A percentile compares a stretch with the other conserved stretches of the same genome.
Conservation (phyloP, 192 early-diverging fungal genomes). For the Backusella parvicylindrica region DNA sequence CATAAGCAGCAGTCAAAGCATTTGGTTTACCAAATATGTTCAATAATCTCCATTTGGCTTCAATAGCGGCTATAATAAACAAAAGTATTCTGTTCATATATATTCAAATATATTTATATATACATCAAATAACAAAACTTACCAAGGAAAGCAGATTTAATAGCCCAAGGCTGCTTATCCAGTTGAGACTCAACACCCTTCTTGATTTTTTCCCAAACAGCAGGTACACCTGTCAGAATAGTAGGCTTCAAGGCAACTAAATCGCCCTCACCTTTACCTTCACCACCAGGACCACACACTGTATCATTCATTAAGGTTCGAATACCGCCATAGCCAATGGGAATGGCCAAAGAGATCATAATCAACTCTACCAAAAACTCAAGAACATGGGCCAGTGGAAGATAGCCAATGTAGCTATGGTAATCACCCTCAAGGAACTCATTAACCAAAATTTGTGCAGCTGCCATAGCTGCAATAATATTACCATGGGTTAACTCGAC, state of each 20-base stretch:
- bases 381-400: conserved; percentile 75
- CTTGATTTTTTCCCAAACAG: conserved; percentile 86
- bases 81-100: not conserved
- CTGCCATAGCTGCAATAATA: conserved; percentile 58
- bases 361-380: conserved; percentile 82
- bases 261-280: conserved; percentile 61
- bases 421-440: conserved; percentile 27
- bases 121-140: conserved; percentile 18
- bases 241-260: conserved; percentile 67
- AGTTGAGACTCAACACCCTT: conserved; percentile 71
- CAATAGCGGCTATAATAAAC: conserved; percentile 39
- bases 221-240: conserved; percentile 81
- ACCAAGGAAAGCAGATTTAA: conserved; percentile 46
- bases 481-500: conserved; percentile 66
- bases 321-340: conserved; percentile 54
- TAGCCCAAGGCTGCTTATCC: conserved; percentile 27
- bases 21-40: conserved; percentile 42
- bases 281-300: conserved; percentile 40
- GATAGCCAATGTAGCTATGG: conserved; percentile 47
- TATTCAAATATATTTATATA: not conserved
- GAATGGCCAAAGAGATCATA: conserved; percentile 60
- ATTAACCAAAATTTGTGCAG: conserved; percentile 25
- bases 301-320: conserved; percentile 69
- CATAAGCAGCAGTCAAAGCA: conserved; percentile 51
- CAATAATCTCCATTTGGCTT: conserved; percentile 48